Conservation (phyloP, 2,329 filamentous ascomycete genomes). For the Cladosporium sp. region DNA sequence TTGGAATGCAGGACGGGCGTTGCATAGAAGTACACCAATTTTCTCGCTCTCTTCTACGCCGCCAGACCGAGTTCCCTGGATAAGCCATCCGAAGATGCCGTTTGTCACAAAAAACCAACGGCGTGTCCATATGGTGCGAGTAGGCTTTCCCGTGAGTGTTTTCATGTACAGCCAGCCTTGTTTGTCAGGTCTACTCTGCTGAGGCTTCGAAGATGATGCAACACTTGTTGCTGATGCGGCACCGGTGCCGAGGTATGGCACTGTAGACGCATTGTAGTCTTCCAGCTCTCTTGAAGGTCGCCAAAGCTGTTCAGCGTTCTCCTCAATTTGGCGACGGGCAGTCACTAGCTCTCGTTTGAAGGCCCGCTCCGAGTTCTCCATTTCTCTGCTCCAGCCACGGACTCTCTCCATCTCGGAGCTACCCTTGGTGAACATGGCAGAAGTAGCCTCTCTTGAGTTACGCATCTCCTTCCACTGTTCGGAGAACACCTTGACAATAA, state of each 20-base stretch:
- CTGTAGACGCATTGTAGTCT: slow-evolving; percentile 84
- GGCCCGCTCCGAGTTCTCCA: slow-evolving; percentile 80
- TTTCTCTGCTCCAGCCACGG: slow-evolving; percentile 86
- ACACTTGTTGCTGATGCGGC: slow-evolving; percentile 52
- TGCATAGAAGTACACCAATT: slow-evolving; percentile 91
- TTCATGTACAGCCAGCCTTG: slow-evolving; percentile 92
- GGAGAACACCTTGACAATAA: slow-evolving; percentile 77
- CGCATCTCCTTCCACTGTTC: slow-evolving; percentile 89
- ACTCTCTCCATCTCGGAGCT: slow-evolving; percentile 83
- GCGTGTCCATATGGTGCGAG: slow-evolving; percentile 81
- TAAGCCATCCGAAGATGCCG: slow-evolving; percentile 91
- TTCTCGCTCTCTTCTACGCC: slow-evolving; percentile 95
- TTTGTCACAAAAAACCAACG: slow-evolving; percentile 96
- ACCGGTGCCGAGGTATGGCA: slow-evolving; percentile 74
- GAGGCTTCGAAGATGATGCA: slow-evolving; percentile 50
- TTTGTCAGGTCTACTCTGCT: slow-evolving; percentile 60
- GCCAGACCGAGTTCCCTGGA: slow-evolving; percentile 71
- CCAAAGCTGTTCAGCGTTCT: slow-evolving; percentile 63
- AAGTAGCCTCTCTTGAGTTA: slow-evolving; percentile 61
- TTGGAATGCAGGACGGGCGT: slow-evolving; percentile 80
- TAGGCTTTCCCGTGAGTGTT: slow-evolving; percentile 79
- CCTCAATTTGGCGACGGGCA: slow-evolving; percentile 77
- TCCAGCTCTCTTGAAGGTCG: slow-evolving; percentile 89
- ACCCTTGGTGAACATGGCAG: slow-evolving; percentile 61
- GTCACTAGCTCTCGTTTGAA: slow-evolving; percentile 78